Base-by-base conservation (phyloP, 73 alveolate genomes). In the Paramecium primaurelia region DNA sequence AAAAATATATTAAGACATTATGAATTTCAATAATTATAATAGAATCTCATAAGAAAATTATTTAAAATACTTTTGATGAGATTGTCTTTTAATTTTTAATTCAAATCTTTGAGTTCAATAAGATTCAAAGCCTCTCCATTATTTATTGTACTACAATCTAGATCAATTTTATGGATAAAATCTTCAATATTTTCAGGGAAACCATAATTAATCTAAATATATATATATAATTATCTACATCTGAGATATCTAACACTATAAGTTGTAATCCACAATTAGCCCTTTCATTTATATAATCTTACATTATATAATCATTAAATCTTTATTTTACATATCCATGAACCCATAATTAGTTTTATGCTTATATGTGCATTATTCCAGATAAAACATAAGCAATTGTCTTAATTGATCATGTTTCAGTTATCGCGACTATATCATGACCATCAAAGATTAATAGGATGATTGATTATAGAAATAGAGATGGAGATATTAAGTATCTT, bases 141-240 rank as follows among this genome's bases (percentile, higher is more conserved):
- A 73, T 93, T 95, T 20, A 98, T 98, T 30, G 97, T 96, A 68
- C 99, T 96, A 16, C 98, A 99, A 16, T 99, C 97, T 92, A 99
- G 92, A 28, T 99, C 99, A n/a, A 98, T 97, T 86, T 99, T 95
- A 92, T 98, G 98, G 25, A 97, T 93, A 93, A 97, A 98, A 93
- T 98, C 99, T 86, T 97, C 98, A 77, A 98, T 87, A 71, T 95
- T 95, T 59, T 97, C 95, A 38, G 97, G 97, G 44, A 98, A 92
- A 94, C 97, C 99, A 93, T 96, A 98, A 75, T 97, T 96, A 68
- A 98, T 92, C 88, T 75, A 38, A 9, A 36, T 75, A 38, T 75
- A 49, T 5, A 60, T 32, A 5, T n/a, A 38, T n/a, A 14, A 75
- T 37, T 71, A 98, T 97, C 97, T 54, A 98, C 97, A 77, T 93